A percentile compares a stretch with the other conserved stretches of the same genome.
Conservation (phyloP, 768 basidiomycete genomes). For the Tremella yokohamensis region DNA sequence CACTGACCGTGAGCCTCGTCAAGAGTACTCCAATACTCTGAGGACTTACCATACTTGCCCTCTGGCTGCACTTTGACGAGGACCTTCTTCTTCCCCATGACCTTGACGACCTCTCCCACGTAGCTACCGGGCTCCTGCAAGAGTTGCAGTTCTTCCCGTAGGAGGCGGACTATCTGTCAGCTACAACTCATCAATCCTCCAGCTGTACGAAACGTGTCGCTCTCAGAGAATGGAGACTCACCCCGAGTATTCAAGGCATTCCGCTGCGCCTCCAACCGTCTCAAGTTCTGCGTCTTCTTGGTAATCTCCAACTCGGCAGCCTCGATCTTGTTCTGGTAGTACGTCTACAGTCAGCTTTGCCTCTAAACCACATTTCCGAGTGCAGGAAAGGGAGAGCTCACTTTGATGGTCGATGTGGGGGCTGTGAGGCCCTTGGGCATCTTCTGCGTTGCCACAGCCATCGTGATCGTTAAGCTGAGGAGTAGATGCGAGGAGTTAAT, state of each 20-base stretch:
- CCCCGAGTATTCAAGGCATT: conserved; percentile 96
- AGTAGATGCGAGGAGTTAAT: background rate
- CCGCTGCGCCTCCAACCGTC: conserved; percentile 91
- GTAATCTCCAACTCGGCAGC: conserved; percentile 87
- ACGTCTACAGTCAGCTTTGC: conserved; percentile 56
- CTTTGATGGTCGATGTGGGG: conserved; percentile 39
- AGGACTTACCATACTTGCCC: conserved; percentile 89
- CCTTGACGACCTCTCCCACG: conserved; percentile 95
- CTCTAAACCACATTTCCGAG: background rate
- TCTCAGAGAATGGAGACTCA: conserved; percentile 48
- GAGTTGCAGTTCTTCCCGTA: conserved; percentile 87
- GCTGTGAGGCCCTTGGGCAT: conserved; percentile 24
- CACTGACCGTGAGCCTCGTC: conserved; percentile 56
- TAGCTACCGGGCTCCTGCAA: conserved; percentile 94
- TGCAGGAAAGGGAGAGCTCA: conserved; percentile 8
- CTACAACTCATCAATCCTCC: background rate
- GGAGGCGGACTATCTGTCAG: conserved; percentile 64
- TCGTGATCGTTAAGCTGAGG: conserved; percentile 5
- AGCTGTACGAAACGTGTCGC: too few species aligned
- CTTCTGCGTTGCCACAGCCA: conserved; percentile 37
- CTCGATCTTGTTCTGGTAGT: conserved; percentile 96
- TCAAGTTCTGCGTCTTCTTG: conserved; percentile 91
- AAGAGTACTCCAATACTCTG: background rate
- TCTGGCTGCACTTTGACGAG: conserved; percentile 97
- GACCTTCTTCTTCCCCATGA: conserved; percentile 99